phyloP scores from a whole-genome alignment of 2,329 filamentous ascomycete species.

The Elsinoe australis region DNA sequence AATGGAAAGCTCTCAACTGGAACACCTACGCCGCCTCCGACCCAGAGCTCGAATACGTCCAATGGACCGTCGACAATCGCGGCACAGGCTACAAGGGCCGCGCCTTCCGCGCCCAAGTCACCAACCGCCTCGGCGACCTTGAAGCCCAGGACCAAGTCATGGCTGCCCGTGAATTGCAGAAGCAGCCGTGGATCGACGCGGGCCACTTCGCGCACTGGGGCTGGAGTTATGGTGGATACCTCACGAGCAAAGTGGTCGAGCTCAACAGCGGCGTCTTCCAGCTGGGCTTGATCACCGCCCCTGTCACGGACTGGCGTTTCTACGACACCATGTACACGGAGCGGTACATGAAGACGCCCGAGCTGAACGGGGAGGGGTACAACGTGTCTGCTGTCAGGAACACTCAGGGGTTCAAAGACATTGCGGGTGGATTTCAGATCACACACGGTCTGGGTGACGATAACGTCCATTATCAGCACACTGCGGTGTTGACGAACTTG shows the following conservation, averaged over 20 bases:
- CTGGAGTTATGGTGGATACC: slow-evolving; percentile 61
- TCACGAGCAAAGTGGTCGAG: slow-evolving; percentile 60
- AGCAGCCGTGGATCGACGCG: slow-evolving; percentile 49
- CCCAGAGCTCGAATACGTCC: slow-evolving; percentile 59
- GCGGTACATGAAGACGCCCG: slow-evolving; percentile 60
- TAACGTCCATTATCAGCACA: slow-evolving; percentile 64
- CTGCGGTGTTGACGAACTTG: slow-evolving; percentile 54
- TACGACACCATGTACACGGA: slow-evolving; percentile 67
- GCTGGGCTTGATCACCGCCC: slow-evolving; percentile 56
- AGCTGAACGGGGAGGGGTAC: slow-evolving; percentile 53
- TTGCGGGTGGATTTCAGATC: slow-evolving; percentile 53
- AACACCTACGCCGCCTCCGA: slow-evolving; percentile 59
- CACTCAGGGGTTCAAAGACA: slow-evolving; percentile 53
- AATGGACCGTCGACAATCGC: slow-evolving; percentile 61
- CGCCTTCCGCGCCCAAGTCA: slow-evolving; percentile 52
- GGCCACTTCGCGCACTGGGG: slow-evolving; percentile 59
- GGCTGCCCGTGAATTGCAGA: slow-evolving; percentile 51
- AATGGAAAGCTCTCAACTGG: slow-evolving; percentile 50
- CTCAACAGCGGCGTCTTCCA: slow-evolving; percentile 53
- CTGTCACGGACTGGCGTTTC: slow-evolving; percentile 61
- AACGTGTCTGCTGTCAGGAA: slow-evolving; percentile 52
- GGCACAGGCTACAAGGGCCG: slow-evolving; percentile 60
- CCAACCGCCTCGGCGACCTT: slow-evolving; percentile 53
- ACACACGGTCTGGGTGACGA: slow-evolving; percentile 63
- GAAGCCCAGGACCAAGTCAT: slow-evolving; percentile 62